Percentiles rank a stretch among this genome's conserved stretches.
phyloP scores from a whole-genome alignment of 805 yeast species.

The Saccharomycopsis lassenensis region DNA sequence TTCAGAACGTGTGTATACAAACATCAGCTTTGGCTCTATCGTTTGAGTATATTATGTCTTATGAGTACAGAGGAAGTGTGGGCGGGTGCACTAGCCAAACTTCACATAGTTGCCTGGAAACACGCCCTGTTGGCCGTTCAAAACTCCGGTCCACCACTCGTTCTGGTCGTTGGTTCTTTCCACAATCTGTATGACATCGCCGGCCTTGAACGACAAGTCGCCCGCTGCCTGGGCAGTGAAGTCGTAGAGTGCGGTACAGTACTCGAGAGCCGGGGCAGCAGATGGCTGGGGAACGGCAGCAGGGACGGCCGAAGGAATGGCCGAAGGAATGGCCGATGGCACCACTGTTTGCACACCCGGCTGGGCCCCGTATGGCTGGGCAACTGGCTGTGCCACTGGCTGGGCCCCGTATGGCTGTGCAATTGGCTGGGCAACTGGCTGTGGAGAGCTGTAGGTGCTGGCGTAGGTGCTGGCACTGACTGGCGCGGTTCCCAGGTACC shows the following conservation, averaged over 20 bases:
- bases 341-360: no score
- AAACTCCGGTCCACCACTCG: constrained; percentile 97
- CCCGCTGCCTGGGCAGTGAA: constrained; percentile 90
- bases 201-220: constrained; percentile 80
- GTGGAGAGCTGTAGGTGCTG: constrained; percentile 4
- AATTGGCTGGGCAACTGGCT: no score
- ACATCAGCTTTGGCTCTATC: no score
- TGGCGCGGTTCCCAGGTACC: neutral
- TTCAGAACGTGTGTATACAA: no score
- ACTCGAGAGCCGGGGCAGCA: constrained; percentile 34
- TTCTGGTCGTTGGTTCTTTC: constrained; percentile 75
- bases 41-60: no score
- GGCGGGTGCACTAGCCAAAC: constrained; percentile 40
- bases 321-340: neutral
- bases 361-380: no score
- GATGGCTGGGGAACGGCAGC: no score
- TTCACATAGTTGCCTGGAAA: constrained; percentile 97
- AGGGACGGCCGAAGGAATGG: neutral
- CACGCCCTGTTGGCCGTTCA: constrained; percentile 77
- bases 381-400: no score
- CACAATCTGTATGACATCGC: constrained; percentile 72
- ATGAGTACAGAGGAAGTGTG: no score
- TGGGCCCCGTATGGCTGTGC: no score
- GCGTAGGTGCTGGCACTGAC: neutral
- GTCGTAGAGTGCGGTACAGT: constrained; percentile 86